phyloP scores from a whole-genome alignment of 2,329 filamentous ascomycete genomes.

The Ceratocystis destructans region DNA sequence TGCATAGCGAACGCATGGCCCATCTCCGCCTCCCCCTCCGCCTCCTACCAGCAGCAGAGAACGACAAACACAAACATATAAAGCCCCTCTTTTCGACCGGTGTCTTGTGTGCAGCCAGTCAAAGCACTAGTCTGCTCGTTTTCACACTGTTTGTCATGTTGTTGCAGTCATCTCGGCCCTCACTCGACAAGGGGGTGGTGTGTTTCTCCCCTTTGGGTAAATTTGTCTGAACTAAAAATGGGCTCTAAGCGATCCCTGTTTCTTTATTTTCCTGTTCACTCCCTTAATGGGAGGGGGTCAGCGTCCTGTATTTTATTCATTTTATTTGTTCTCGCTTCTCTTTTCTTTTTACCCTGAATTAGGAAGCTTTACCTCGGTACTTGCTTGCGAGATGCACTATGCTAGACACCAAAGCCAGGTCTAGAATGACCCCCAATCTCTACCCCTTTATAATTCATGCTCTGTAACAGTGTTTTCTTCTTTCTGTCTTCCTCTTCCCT shows the following conservation, averaged over 20 bases:
- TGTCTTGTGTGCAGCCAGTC: neutral
- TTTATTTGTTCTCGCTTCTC: neutral
- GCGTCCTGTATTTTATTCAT: neutral
- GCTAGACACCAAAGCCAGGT: neutral
- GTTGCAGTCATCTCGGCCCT: neutral
- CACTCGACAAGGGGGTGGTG: neutral
- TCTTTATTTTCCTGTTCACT: neutral
- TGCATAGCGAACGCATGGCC: too few relatives aligned
- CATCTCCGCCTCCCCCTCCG: too few relatives aligned
- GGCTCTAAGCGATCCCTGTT: conserved; percentile 11
- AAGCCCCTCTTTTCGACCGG: neutral
- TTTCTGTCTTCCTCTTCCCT: neutral
- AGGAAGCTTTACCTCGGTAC: neutral
- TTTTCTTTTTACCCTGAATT: neutral
- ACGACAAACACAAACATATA: too few relatives aligned
- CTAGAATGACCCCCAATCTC: neutral
- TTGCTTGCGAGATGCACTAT: too few relatives aligned
- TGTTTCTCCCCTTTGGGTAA: conserved; percentile 3
- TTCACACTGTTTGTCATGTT: neutral
- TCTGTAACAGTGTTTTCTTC: neutral
- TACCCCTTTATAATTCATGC: neutral
- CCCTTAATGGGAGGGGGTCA: neutral
- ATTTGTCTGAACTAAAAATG: conserved; percentile 10
- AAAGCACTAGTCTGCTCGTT: neutral
- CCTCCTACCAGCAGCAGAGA: too few relatives aligned